Evolutionary conservation across 306 rosid species (phyloP), one percentile per base, ranked within the genome.

Genomic region (Parietaria judaica): DNA sequence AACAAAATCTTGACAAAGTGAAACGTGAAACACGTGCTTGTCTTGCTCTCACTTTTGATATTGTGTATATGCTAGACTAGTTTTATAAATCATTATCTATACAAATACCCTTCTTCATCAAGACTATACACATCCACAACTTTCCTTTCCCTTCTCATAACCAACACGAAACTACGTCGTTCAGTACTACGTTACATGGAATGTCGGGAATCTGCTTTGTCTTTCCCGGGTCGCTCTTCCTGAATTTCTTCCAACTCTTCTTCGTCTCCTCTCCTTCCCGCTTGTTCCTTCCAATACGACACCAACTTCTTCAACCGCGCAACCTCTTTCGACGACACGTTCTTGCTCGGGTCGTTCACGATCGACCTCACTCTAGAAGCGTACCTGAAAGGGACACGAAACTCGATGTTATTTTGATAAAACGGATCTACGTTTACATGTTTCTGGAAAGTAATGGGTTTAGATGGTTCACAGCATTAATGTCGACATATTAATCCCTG

Each of bases 221-320:
- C 97, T 84, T 69, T 88, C 7, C 55, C 37, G 7, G 80, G 78
- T 43, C 86, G 76, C 61, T 77, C 86, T 6, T 92, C 90, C 68
- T 72, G 83, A 56, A 92, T 88, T 60, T 92, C 99, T 76, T 92
- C 94, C 44, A 92, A 65, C 14, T 92, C 99, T 17, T 88, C 97
- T 17, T 80, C 96, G 9, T 88, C 90, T 2, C 87, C 87, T 70
- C 77, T 80, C 74, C 67, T 79, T 14, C 97, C 97, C 13, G 99
- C 99, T 77, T 94, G 97, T 45, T 94, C 97, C 70, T 94, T 86
- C 99, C 99, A 88, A 70, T 86, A 75, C 6, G 83, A 80, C 36
- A 88, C 87, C 65, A 84, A 15, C 64, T 84, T 94, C 65, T 84
- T 94, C 80, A 94, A 65, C 14, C 95, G 79, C 34, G 84, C 89